These are phyloP conservation scores for Glomus cerebriforme DNA, from an alignment of 192 early-diverging fungal genomes.

Conservation along the genomic window DNA sequence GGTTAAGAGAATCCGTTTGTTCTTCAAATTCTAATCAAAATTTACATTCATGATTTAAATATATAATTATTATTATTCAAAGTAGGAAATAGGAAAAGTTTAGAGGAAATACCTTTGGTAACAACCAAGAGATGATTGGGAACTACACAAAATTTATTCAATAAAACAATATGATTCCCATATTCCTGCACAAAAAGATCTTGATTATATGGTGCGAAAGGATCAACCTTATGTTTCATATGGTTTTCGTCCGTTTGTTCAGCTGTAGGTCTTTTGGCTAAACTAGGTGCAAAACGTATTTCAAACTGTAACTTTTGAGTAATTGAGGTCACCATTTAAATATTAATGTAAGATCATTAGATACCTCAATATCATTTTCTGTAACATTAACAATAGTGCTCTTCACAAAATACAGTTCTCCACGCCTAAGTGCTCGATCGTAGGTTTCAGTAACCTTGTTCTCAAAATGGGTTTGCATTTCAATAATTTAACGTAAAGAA, in stretches of 20 bases:
- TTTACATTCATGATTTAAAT: not conserved
- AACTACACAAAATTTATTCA: conserved; percentile 62
- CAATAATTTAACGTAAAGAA: not conserved
- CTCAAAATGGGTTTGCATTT: conserved; percentile 17
- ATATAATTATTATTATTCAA: not conserved
- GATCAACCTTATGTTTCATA: conserved; percentile 36
- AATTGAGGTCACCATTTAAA: not conserved
- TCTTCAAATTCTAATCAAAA: conserved; percentile 47
- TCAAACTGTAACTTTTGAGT: conserved; percentile 42
- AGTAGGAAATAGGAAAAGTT: not conserved
- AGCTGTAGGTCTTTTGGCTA: conserved; percentile 44
- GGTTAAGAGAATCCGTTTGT: conserved; percentile 52
- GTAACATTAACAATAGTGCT: not conserved
- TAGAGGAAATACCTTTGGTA: conserved; percentile 52
- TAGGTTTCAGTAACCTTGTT: not conserved
- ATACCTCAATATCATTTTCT: conserved; percentile 17
- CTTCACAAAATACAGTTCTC: conserved; percentile 14
- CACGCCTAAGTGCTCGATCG: conserved; percentile 12
- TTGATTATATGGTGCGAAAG: conserved; percentile 53
- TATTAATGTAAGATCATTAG: not conserved
- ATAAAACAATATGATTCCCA: conserved; percentile 45
- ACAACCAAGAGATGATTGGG: conserved; percentile 55
- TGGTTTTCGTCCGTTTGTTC: conserved; percentile 11
- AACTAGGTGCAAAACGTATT: conserved; percentile 46
- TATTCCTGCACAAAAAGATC: conserved; percentile 50